Evolutionary conservation across 2,329 filamentous ascomycete genomes (phyloP), one percentile per base, ranked within the genome.

Genomic region (Scedosporium apiospermum): DNA sequence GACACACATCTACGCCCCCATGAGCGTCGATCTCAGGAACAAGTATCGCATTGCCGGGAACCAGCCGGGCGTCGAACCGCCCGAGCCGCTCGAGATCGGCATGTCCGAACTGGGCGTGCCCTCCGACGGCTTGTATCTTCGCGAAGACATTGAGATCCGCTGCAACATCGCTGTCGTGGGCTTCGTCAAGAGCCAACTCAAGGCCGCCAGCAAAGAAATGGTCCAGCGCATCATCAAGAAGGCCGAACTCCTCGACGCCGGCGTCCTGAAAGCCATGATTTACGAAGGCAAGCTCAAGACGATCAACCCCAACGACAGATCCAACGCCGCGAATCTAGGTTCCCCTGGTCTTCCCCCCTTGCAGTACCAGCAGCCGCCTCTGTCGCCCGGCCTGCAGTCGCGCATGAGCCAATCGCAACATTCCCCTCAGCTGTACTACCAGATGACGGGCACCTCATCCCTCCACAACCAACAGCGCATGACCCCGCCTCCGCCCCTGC

Each of bases 91-190:
- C 23, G 87, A 89, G 73, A 79, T 89, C 58, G 87, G 87, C 4
- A 72, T 83, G 16, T 75, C 77, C n/a, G 70, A 71, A 38, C 78
- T 88, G 0, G 84, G 85, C 55, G 84, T 80, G 0, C 87, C 87
- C 0, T 74, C 77, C 26, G 85, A 89, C 63, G 87, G 87, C 0
- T 73, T 90, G 3, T 90, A 89, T 68, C 75, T 90, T 64, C 80
- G 86, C 63, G 86, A 89, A 68, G 87, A 90, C 65, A 87, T 89
- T 49, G 86, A 89, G 71, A 86, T 90, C 73, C 82, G 81, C 68
- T 88, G 85, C 77, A 89, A 88, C 69, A 75, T 89, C 61, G 80
- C 86, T 64, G 79, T 88, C 73, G 79, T 86, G 63, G 70, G 78
- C 58, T 88, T 88, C 64, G 86, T 89, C 66, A 88, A 87, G 76